Conservation (phyloP, 2,329 filamentous ascomycete genomes). For the Penicillium sp. region DNA sequence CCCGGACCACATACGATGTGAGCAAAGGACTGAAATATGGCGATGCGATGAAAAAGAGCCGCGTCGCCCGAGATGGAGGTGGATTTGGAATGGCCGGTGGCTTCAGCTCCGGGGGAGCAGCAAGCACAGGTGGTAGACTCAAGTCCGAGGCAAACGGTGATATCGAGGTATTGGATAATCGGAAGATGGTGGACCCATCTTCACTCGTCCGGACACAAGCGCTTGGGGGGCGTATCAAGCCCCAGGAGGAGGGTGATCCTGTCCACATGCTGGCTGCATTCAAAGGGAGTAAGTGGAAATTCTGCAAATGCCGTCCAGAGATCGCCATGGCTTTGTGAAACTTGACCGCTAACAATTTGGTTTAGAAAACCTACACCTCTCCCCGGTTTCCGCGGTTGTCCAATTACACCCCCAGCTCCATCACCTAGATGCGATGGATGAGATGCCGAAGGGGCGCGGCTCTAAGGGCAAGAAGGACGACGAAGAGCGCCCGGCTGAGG, state of each 20-base stretch:
- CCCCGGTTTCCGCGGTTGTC: conserved; percentile 78
- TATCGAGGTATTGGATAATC: conserved; percentile 39
- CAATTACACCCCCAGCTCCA: conserved; percentile 91
- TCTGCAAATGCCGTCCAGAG: neutral
- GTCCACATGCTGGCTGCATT: conserved; percentile 93
- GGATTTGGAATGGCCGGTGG: conserved; percentile 73
- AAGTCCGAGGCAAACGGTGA: conserved; percentile 29
- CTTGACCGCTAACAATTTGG: conserved; percentile 11
- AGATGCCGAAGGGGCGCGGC: conserved; percentile 56
- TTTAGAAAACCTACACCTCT: conserved; percentile 83
- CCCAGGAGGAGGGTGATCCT: conserved; percentile 70
- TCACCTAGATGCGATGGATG: conserved; percentile 82
- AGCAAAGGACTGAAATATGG: conserved; percentile 84
- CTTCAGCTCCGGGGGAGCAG: conserved; percentile 65
- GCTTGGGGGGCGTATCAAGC: conserved; percentile 77
- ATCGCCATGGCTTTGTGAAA: neutral
- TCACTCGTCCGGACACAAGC: conserved; percentile 76
- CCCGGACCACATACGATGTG: conserved; percentile 76
- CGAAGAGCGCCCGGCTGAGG: conserved; percentile 50
- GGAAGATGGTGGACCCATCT: conserved; percentile 43
- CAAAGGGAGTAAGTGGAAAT: conserved; percentile 66
- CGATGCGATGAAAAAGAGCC: conserved; percentile 67
- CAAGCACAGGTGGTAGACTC: conserved; percentile 32
- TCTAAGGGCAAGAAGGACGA: conserved; percentile 44
- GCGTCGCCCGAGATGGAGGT: conserved; percentile 62